Conservation (phyloP, 306 rosid genomes). For the Prunus davidiana region DNA sequence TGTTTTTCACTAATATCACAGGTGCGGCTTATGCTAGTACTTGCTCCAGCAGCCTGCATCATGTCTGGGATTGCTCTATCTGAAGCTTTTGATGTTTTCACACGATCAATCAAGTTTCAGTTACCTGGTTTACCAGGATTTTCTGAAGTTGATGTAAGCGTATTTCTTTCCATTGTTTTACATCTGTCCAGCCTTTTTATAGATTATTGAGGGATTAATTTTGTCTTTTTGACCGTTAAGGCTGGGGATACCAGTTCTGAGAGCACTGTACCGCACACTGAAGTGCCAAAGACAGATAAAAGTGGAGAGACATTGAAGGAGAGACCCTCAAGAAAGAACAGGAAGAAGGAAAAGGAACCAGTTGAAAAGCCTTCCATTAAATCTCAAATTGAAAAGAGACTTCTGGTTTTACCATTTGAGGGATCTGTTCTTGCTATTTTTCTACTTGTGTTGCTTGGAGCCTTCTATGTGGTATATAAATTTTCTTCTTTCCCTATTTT, state of each 20-base stretch:
- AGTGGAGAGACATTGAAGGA: conserved; percentile 67
- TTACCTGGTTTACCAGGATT: conserved; percentile 47
- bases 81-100: conserved; percentile 91
- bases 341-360: conserved; percentile 78
- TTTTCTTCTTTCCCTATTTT: conserved; percentile 7
- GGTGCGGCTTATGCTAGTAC: conserved; percentile 98
- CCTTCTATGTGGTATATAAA: conserved; percentile 94
- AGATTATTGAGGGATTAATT: conserved; percentile 21
- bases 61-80: conserved; percentile 98
- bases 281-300: conserved; percentile 62
- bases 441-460: conserved; percentile 81
- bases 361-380: conserved; percentile 72
- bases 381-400: conserved; percentile 66
- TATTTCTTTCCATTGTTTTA: conserved; percentile 18
- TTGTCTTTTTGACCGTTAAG: conserved; percentile 45
- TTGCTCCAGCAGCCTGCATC: conserved; percentile 99
- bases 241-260: conserved; percentile 56
- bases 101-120: conserved; percentile 91
- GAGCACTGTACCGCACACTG: conserved; percentile 41
- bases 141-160: conserved; percentile 51
- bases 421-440: conserved; percentile 77
- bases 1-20: conserved; percentile 34
- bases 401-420: conserved; percentile 85
- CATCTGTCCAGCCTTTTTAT: conserved; percentile 16
- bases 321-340: conserved; percentile 68